Percentiles rank a stretch among this genome's conserved stretches.
These are phyloP conservation scores for Salinomyces thailandicus DNA, from an alignment of 2,329 filamentous ascomycete genomes.

Conservation along the genomic window DNA sequence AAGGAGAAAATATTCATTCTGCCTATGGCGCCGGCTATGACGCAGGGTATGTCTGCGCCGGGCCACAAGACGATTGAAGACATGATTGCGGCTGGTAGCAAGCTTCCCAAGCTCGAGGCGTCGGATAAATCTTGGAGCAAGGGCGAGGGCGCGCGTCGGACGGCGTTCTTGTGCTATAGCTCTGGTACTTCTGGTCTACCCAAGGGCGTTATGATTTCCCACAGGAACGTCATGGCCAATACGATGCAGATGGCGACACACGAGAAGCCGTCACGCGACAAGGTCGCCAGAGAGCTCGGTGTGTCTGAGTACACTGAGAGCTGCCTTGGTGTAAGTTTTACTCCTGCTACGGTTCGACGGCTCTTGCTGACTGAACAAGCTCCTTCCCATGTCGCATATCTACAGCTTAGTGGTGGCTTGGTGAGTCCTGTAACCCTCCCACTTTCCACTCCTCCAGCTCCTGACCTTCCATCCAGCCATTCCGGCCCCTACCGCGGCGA, in stretches of 20 bases:
- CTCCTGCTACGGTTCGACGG: too few species aligned
- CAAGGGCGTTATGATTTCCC: slow-evolving; percentile 67
- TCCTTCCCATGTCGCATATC: slow-evolving; percentile 67
- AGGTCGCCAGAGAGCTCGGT: slow-evolving; percentile 8
- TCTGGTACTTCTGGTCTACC: slow-evolving; percentile 71
- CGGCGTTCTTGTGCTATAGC: slow-evolving; percentile 69
- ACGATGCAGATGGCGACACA: slow-evolving; percentile 50
- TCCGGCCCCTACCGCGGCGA: slow-evolving; percentile 66
- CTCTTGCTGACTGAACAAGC: background rate
- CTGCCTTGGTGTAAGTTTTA: slow-evolving; percentile 56
- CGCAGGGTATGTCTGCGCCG: slow-evolving; percentile 38
- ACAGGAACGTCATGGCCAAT: slow-evolving; percentile 69
- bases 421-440: too few species aligned
- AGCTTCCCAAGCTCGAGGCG: slow-evolving; percentile 42
- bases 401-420: too few species aligned
- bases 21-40: slow-evolving; percentile 49
- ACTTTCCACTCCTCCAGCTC: too few species aligned
- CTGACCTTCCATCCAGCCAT: slow-evolving; percentile 70
- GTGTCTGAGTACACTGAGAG: slow-evolving; percentile 39
- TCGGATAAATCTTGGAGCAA: slow-evolving; percentile 46
- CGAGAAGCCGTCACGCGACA: slow-evolving; percentile 36
- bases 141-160: slow-evolving; percentile 56
- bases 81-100: slow-evolving; percentile 50
- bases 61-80: slow-evolving; percentile 56
- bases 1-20: slow-evolving; percentile 57